These are phyloP conservation scores for Condylostoma magnum DNA, from an alignment of 169 alveolate genomes.

Conservation along the genomic window DNA sequence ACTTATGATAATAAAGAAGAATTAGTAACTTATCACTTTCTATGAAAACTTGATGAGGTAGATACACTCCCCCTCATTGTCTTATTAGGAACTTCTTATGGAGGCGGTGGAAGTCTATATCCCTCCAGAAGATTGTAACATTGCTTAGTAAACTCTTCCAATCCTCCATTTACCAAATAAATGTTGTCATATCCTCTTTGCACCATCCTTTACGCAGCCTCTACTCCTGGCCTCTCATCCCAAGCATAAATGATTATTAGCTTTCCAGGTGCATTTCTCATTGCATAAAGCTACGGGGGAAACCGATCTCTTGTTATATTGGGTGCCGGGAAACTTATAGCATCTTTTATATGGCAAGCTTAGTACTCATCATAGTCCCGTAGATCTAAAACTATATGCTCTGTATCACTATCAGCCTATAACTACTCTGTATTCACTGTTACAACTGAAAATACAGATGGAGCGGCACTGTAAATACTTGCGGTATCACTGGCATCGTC, in stretches of 20 bases:
- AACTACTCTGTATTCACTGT: conserved; percentile 23
- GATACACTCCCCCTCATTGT: too few species aligned
- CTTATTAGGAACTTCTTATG: too few species aligned
- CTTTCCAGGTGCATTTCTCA: conserved; percentile 65
- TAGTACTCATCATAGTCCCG: conserved; percentile 68
- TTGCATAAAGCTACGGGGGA: conserved; percentile 49
- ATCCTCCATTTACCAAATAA: conserved; percentile 62
- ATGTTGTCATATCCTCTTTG: conserved; percentile 75
- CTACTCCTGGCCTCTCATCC: conserved; percentile 73
- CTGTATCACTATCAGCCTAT: conserved; percentile 7
- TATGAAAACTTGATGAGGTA: too few species aligned
- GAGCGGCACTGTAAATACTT: conserved; percentile 25
- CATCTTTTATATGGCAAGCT: conserved; percentile 57
- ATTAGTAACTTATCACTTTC: too few species aligned
- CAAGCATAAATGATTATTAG: conserved; percentile 62
- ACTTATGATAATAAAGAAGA: too few species aligned
- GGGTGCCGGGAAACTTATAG: conserved; percentile 68
- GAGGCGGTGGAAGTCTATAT: too few species aligned
- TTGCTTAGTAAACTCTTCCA: conserved; percentile 53
- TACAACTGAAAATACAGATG: conserved; percentile 10
- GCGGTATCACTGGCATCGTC: conserved; percentile 4
- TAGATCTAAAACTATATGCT: conserved; percentile 56
- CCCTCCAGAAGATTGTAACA: conserved; percentile 60
- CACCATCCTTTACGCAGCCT: conserved; percentile 57
- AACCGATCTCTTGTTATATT: conserved; percentile 67